Evolutionary conservation across 148 eudicot species (phyloP), one percentile per base, ranked within the genome.

Genomic region (Persicaria maculosa): DNA sequence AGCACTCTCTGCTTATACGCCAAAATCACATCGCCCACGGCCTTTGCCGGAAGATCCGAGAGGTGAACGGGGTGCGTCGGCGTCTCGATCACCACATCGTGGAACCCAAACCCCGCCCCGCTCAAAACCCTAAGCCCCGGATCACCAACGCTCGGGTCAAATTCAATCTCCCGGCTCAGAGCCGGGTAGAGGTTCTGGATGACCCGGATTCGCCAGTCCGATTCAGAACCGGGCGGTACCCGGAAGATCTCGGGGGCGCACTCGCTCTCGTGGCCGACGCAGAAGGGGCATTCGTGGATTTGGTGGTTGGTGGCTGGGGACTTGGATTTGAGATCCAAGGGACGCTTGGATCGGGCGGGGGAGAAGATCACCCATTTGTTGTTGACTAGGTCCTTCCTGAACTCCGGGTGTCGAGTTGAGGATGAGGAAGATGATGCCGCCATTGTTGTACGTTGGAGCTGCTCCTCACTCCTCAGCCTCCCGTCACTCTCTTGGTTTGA

Each of bases 241-340:
- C 97, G 91, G 88, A 95, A 92, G n/a, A 92, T 90, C 76, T 92
- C 97, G 2, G 99, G 99, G 20, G 97, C 99, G 74, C 97, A 92
- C 31, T 90, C 86, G 84, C 89, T 91, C 73, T 95, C 97, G 74
- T 83, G 86, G 25, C 99, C 97, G 44, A 76, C 52, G 77, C 99
- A 95, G 75, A 95, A 95, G n/a, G 97, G 92, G 84, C 99, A 92
- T 25, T 74, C 79, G 1, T 84, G 82, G 31, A 80, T 40, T 17
- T 81, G 83, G 19, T 86, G 74, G 77, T 73, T 80, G 11, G 85
- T 72, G 72, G 78, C 80, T 9, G 90, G 80, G 75, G 98, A 59
- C 61, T 90, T 92, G 88, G 97, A 88, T 83, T 95, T 95, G 87
- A 89, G 89, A 72, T 95, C 96, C 15, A 93, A 88, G 0, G 99